Evolutionary conservation across 805 yeast species (phyloP).

Genomic region (Limtongia smithiae): DNA sequence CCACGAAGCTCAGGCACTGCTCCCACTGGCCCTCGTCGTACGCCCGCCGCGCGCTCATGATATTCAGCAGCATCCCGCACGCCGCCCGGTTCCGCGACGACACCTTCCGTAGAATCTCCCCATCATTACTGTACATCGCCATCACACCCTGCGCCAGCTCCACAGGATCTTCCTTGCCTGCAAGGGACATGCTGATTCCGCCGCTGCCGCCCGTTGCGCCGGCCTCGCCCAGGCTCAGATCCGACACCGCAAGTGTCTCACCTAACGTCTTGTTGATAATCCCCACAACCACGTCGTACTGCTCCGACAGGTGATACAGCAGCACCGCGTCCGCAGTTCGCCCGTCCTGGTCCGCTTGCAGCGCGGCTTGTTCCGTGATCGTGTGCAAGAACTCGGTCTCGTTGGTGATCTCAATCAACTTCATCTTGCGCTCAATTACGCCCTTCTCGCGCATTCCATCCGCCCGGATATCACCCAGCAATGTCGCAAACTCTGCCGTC

Average conservation of each 20-base stretch:
- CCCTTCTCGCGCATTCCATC: slow-evolving; percentile 81
- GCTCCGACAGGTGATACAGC: slow-evolving; percentile 83
- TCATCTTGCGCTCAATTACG: slow-evolving; percentile 71
- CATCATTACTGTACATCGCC: slow-evolving; percentile 48
- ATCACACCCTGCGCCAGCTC: slow-evolving; percentile 41
- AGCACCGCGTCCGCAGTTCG: slow-evolving; percentile 78
- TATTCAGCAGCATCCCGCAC: slow-evolving; percentile 57
- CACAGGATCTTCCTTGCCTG: slow-evolving; percentile 39
- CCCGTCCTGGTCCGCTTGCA: slow-evolving; percentile 87
- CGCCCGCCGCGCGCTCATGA: slow-evolving; percentile 62
- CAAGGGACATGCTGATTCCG: slow-evolving; percentile 35
- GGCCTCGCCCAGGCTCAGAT: slow-evolving; percentile 46
- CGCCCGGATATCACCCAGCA: slow-evolving; percentile 77
- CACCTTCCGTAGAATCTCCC: slow-evolving; percentile 56
- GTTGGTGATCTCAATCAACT: slow-evolving; percentile 55
- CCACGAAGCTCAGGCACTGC: slow-evolving; percentile 51
- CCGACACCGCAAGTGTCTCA: slow-evolving; percentile 69
- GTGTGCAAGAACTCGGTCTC: slow-evolving; percentile 59
- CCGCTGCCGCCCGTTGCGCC: slow-evolving; percentile 16
- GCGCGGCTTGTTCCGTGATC: slow-evolving; percentile 82
- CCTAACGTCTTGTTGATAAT: slow-evolving; percentile 74
- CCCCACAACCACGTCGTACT: slow-evolving; percentile 72
- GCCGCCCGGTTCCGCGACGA: slow-evolving; percentile 58
- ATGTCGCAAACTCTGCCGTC: slow-evolving; percentile 74
- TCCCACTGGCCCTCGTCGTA: slow-evolving; percentile 60